Evolutionary conservation across 768 basidiomycete species (phyloP).

Genomic region (Xerocomus brunneocitrinus): DNA sequence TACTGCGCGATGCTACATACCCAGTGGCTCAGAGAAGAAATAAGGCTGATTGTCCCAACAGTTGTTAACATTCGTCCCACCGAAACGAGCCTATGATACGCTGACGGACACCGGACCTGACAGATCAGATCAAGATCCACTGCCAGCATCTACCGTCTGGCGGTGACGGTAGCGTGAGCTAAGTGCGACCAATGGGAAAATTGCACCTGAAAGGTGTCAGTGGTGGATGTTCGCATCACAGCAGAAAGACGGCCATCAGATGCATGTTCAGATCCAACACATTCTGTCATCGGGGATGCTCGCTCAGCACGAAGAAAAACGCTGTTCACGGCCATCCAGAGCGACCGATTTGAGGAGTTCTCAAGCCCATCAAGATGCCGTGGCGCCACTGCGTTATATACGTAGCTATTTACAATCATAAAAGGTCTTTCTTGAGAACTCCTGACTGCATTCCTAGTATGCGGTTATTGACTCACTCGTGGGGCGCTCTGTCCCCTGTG

Average conservation of each 20-base stretch:
- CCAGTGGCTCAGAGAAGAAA: neutral
- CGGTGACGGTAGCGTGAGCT: constrained; percentile 16
- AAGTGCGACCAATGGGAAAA: constrained; percentile 5
- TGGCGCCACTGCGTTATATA: constrained; percentile 11
- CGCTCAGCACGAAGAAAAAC: neutral
- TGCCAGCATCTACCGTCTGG: neutral
- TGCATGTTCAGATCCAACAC: constrained; percentile 4
- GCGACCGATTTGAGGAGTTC: constrained; percentile 3
- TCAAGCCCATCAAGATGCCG: constrained; percentile 8
- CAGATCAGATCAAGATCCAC: constrained; percentile 20
- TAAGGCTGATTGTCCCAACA: neutral
- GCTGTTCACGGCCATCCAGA: neutral
- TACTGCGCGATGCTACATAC: neutral
- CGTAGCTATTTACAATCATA: constrained; percentile 20
- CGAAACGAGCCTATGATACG: constrained; percentile 1
- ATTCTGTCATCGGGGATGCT: neutral
- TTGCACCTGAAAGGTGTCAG: neutral
- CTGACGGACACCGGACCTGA: neutral
- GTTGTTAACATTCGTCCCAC: neutral
- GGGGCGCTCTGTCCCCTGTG: constrained; percentile 5
- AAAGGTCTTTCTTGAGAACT: constrained; percentile 22
- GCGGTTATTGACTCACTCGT: constrained; percentile 21
- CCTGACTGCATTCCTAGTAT: constrained; percentile 8
- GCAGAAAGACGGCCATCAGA: neutral
- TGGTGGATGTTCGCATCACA: constrained; percentile 1